phyloP scores from a whole-genome alignment of 805 yeast genomes.

The Candida ficus region DNA sequence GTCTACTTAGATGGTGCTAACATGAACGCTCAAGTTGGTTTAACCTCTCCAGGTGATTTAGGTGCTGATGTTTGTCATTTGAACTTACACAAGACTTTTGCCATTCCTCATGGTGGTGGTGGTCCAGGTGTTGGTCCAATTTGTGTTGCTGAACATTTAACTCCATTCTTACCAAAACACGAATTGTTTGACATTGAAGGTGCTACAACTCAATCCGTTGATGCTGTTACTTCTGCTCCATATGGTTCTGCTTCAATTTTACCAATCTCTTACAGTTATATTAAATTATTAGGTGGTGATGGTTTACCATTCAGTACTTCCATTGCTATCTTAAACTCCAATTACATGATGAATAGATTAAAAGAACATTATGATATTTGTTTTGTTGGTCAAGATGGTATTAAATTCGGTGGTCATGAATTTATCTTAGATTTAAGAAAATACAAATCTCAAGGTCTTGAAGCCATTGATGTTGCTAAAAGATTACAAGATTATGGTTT shows the following conservation, averaged over 20 bases:
- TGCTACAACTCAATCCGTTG: slow-evolving; percentile 44
- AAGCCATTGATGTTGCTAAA: slow-evolving; percentile 95
- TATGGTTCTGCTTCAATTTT: slow-evolving; percentile 92
- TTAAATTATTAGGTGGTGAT: slow-evolving; percentile 85
- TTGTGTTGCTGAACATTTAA: slow-evolving; percentile 80
- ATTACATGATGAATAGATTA: slow-evolving; percentile 85
- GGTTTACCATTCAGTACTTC: slow-evolving; percentile 85
- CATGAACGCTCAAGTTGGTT: slow-evolving; percentile 98
- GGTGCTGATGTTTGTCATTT: slow-evolving; percentile 98
- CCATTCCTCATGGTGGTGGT: slow-evolving; percentile 99
- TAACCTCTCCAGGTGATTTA: slow-evolving; percentile 94
- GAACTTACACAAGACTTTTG: slow-evolving; percentile 94
- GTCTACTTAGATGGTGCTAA: slow-evolving; percentile 98
- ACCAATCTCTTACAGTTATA: slow-evolving; percentile 92
- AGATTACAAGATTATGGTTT: slow-evolving; percentile 96
- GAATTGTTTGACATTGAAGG: slow-evolving; percentile 45
- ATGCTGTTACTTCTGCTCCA: slow-evolving; percentile 88
- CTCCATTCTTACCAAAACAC: slow-evolving; percentile 80
- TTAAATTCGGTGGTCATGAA: slow-evolving; percentile 91
- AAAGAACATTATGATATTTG: slow-evolving; percentile 67
- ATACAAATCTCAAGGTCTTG: slow-evolving; percentile 73
- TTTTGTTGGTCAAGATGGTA: slow-evolving; percentile 57
- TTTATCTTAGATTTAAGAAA: slow-evolving; percentile 89
- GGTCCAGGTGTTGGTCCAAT: slow-evolving; percentile 99
- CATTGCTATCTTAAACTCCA: slow-evolving; percentile 90